Base-by-base conservation (phyloP, 2,329 filamentous ascomycete genomes). In the Mycogone perniciosa region DNA sequence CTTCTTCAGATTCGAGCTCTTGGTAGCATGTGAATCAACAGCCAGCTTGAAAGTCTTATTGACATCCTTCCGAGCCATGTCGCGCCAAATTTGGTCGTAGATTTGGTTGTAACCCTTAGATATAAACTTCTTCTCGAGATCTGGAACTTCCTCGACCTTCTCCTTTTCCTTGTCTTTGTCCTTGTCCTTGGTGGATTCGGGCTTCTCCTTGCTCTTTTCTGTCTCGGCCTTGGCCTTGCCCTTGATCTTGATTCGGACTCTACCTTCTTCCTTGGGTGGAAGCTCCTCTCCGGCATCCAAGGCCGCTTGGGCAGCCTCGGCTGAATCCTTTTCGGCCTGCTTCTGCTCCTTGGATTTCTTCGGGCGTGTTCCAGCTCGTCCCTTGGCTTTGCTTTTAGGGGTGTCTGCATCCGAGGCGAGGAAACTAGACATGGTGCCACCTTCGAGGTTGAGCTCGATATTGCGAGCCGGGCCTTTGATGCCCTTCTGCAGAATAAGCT, bases 71-170 rank as follows among this genome's bases (percentile, higher is more conserved):
- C 89, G 84, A 2, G 92, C 89, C 61, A 99, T 83, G 63, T 99
- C 93, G 57, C 92, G 87, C 85, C 89, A 95, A 58, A 97, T 97
- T 67, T 96, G 90, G 62, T 96, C 91, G 67, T 96, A 96, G 52
- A 99, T 92, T 67, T 95, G 91, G 63, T 95, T 90, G 72, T 95
- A 99, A 13, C 88, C 90, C 66, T 96, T 95, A 46, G 90, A 93
- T 58, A 88, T 85, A 69, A 88, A 93, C 54, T 79, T 79, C 54
- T 81, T 78, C 53, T 84, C 79, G 26, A 81, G 75, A 4, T 80
- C 76, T 35, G 74, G 71, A 7, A 72, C 68, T 30, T 77, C 74
- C 51, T 77, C 76, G 40, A 67, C 68, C 65, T 72, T 77, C 48
- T 80, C 77, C 58, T 79, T 76, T 38, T 76, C 72, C 38, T 76